Evolutionary conservation across 116 monocot genomes (phyloP).

Genomic region (Iris pallida): DNA sequence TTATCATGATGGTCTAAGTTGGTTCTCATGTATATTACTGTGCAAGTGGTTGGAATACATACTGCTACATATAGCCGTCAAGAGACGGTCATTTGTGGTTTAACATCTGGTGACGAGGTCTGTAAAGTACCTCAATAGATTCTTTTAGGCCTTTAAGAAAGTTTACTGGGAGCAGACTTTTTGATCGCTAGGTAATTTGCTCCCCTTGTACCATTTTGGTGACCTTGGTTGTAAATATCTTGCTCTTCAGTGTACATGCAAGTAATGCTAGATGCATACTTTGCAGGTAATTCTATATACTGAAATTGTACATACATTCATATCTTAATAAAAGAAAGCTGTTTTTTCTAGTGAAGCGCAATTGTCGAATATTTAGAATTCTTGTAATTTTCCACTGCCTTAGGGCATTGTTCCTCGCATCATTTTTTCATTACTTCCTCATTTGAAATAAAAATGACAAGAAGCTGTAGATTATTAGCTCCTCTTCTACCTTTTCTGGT

Average conservation of each 20-base stretch:
- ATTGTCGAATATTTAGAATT: no score
- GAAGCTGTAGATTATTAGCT: no score
- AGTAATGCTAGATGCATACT: constrained; percentile 1
- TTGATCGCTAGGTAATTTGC: neutral
- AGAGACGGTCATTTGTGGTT: neutral
- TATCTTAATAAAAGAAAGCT: constrained; percentile 13
- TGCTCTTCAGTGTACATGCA: neutral
- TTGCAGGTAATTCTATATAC: neutral
- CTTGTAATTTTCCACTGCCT: no score
- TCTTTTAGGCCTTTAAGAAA: constrained; percentile 5
- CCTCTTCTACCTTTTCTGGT: no score
- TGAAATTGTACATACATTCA: constrained; percentile 18
- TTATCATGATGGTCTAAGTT: constrained; percentile 30
- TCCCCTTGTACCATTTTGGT: neutral
- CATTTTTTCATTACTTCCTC: no score
- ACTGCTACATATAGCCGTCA: neutral
- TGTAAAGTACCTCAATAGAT: constrained; percentile 2
- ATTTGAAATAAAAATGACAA: no score
- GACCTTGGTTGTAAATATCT: constrained; percentile 16
- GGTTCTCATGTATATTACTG: neutral
- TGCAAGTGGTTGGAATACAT: neutral
- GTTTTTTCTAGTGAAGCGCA: neutral
- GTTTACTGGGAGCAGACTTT: neutral
- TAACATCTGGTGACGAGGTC: neutral
- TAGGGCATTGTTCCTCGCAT: no score